Base-by-base conservation (phyloP, 2,329 filamentous ascomycete genomes). In the Penicillium frequentans region DNA sequence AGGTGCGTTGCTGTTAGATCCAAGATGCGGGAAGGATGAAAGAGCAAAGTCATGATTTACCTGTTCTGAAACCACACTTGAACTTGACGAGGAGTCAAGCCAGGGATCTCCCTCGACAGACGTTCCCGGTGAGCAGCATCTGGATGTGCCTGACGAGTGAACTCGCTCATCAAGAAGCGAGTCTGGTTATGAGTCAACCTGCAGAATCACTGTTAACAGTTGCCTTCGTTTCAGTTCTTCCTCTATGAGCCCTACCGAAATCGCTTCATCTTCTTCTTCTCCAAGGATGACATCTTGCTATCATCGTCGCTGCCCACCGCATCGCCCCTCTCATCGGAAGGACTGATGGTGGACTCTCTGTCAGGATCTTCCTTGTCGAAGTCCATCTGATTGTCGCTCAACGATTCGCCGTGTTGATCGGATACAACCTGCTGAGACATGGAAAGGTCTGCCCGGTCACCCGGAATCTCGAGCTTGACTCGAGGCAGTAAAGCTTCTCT, bases 21-120 rank as follows among this genome's bases (percentile, higher is more conserved):
- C 26, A 29, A 37, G 53, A 19, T 14, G 31, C 14, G 47, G 2
- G 11, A 29, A 14, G 6, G 13, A 37, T n/a, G 9, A 10, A 21
- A 23, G 23, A 42, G 24, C 46, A 19, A 16, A 21, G 33, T 39
- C 47, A 33, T 60, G 52, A 70, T 82, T 67, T 83, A 96, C 93
- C 93, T 86, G 76, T 98, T 98, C 76, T 98, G 93, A 76, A 98
- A 98, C 93, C 93, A 98, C 49, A 98, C 93, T 75, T 98, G 93
- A 24, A 98, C 93, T 73, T 98, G 93, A 59, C 93, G 86, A 37
- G 93, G 91, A 68, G 90, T 96, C 49, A 98, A 78, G 1, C 93
- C 93, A 31, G 93, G 93, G 46, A 98, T 97, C 72, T 97, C 91
- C 61, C 89, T 82, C 4, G 93, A 93, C 37, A 98, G 81, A 47